Evolutionary conservation across 75 land plant genomes (phyloP).

Genomic region (Cupressus sempervirens): DNA sequence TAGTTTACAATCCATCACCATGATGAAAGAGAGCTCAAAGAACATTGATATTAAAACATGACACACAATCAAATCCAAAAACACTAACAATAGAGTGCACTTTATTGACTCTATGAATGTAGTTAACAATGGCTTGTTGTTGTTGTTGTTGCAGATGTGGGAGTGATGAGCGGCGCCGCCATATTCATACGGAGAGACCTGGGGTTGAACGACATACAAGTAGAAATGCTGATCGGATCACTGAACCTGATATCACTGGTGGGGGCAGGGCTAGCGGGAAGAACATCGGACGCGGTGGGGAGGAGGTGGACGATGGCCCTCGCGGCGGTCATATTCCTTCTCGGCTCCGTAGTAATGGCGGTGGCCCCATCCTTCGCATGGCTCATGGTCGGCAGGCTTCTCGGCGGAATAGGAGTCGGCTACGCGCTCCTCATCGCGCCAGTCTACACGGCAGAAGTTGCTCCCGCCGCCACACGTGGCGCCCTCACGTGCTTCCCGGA

Average conservation of each 20-base stretch:
- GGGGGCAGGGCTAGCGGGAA: conserved; percentile 67
- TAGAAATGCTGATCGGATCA: conserved; percentile 62
- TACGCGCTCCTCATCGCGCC: conserved; percentile 89
- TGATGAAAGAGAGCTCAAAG: no score
- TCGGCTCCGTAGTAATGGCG: conserved; percentile 76
- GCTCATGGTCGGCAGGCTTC: conserved; percentile 62
- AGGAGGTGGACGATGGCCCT: conserved; percentile 75
- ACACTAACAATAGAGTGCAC: no score
- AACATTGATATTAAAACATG: no score
- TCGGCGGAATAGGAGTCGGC: conserved; percentile 85
- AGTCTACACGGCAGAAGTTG: conserved; percentile 76
- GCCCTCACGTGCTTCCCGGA: conserved; percentile 74
- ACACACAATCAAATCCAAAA: no score
- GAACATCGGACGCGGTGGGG: conserved; percentile 77
- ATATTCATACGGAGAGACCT: conserved; percentile 60
- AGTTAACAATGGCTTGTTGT: not conserved
- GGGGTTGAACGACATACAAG: conserved; percentile 38
- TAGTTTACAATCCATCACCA: no score
- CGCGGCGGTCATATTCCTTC: conserved; percentile 62
- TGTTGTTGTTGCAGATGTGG: conserved; percentile 48
- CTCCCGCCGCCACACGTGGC: conserved; percentile 64
- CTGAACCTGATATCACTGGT: conserved; percentile 61
- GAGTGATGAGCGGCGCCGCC: conserved; percentile 82
- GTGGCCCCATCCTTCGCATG: conserved; percentile 44
- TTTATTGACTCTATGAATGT: no score